Conservation (phyloP, 2,329 filamentous ascomycete species). For the Aureobasidium sp. region DNA sequence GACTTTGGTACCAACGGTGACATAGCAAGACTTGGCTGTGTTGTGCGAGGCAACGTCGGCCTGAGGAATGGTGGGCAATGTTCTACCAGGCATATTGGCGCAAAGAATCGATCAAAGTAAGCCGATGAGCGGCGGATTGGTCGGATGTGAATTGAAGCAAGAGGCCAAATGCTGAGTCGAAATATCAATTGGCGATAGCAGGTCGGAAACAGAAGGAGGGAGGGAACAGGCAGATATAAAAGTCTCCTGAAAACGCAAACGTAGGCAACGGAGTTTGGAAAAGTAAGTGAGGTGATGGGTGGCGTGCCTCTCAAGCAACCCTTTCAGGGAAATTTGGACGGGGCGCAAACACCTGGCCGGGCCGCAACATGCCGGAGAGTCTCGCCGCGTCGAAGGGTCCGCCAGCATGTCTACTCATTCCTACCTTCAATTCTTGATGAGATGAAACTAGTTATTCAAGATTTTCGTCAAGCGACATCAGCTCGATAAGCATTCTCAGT, state of each 20-base stretch:
- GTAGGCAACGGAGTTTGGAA: conserved; percentile 1
- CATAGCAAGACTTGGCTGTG: conserved; percentile 77
- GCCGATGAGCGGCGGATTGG: conserved; percentile 5
- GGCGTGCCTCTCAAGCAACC: neutral
- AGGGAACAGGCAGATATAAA: neutral
- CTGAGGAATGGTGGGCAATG: conserved; percentile 73
- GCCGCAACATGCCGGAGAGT: neutral
- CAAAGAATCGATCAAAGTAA: neutral
- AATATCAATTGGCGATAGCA: neutral
- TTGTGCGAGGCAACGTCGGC: conserved; percentile 79
- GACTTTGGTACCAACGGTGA: conserved; percentile 81
- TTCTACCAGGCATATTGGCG: conserved; percentile 63
- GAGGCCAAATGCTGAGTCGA: neutral
- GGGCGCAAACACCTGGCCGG: neutral
- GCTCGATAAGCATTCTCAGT: neutral
- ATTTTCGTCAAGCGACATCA: neutral
- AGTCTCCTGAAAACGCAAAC: neutral
- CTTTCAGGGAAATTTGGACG: conserved; percentile 3
- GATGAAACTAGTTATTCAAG: neutral
- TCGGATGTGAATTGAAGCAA: neutral
- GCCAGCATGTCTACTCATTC: neutral
- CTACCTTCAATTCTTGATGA: neutral
- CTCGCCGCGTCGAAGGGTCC: neutral
- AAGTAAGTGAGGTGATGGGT: conserved; percentile 2
- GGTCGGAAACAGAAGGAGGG: neutral